phyloP scores from a whole-genome alignment of 768 basidiomycete genomes.

The Suillus alpinus region DNA sequence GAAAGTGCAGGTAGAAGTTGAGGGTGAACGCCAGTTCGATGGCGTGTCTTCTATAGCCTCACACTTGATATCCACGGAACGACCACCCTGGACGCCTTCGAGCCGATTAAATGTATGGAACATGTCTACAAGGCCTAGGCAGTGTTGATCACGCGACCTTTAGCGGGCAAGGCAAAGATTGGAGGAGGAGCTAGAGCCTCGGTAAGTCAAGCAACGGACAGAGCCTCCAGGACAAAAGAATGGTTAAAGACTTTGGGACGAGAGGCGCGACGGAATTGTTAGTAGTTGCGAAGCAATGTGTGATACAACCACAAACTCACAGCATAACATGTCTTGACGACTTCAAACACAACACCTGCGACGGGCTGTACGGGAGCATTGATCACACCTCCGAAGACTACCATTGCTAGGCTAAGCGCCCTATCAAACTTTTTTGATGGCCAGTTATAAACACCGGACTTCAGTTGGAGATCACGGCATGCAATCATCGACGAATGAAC shows the following conservation, averaged over 20 bases:
- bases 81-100: slow-evolving; percentile 8
- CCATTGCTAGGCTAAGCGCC: slow-evolving; percentile 8
- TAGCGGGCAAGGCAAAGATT: slow-evolving; percentile 7
- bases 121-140: slow-evolving; percentile 39
- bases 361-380: slow-evolving; percentile 35
- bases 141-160: slow-evolving; percentile 37
- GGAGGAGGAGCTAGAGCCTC: slow-evolving; percentile 13
- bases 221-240: slow-evolving; percentile 23
- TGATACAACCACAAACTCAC: slow-evolving; percentile 14
- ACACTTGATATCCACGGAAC: slow-evolving; percentile 44
- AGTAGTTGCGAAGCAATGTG: slow-evolving; percentile 16
- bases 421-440: slow-evolving; percentile 10
- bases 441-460: slow-evolving; percentile 6
- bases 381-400: slow-evolving; percentile 18
- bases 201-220: slow-evolving; percentile 15
- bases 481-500: neutral
- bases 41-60: slow-evolving; percentile 36
- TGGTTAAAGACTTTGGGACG: slow-evolving; percentile 26
- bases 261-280: slow-evolving; percentile 21
- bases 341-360: slow-evolving; percentile 17
- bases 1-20: slow-evolving; percentile 17
- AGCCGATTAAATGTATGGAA: slow-evolving; percentile 37
- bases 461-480: slow-evolving; percentile 4
- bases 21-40: slow-evolving; percentile 31
- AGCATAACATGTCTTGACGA: slow-evolving; percentile 13